Evolutionary conservation across 495 filamentous ascomycete species (phyloP).

Genomic region (Neurospora sublineolata): DNA sequence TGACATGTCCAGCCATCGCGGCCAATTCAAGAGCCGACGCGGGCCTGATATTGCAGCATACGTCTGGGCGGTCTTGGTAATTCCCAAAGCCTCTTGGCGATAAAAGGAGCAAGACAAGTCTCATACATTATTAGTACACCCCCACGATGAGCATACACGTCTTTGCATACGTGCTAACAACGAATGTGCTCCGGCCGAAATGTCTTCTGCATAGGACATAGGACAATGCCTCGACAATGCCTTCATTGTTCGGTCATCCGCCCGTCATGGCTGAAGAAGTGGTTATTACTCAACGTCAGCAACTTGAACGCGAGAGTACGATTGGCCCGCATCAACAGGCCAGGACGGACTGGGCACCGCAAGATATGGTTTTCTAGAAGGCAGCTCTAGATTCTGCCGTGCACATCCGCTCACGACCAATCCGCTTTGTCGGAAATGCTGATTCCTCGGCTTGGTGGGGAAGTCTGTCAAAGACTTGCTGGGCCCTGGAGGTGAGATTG

Average conservation of each 20-base stretch:
- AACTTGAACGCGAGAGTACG: not conserved
- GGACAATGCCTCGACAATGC: not conserved
- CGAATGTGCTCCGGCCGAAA: not conserved
- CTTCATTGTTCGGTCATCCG: not conserved
- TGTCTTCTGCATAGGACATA: not conserved
- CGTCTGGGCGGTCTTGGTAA: conserved; percentile 13
- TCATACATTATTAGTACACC: not conserved
- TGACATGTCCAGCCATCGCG: not conserved
- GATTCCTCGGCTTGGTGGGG: not conserved
- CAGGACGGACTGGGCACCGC: not conserved
- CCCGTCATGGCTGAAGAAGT: not conserved
- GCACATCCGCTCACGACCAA: not conserved
- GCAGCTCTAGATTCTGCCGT: not conserved
- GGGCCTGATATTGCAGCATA: conserved; percentile 16
- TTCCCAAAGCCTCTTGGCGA: conserved; percentile 16
- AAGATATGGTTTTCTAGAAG: not conserved
- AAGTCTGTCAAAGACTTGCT: not conserved
- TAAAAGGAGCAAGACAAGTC: not conserved
- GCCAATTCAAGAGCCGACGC: conserved; percentile 5
- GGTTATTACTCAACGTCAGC: not conserved
- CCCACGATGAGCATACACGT: not conserved
- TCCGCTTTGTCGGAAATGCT: not conserved
- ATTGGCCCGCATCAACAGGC: not conserved
- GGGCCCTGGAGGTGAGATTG: not conserved
- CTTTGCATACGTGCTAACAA: not conserved